Percentiles rank a stretch among this genome's conserved stretches.
Conservation (phyloP, 257 asterid genomes). For the Solanum dulcamara region DNA sequence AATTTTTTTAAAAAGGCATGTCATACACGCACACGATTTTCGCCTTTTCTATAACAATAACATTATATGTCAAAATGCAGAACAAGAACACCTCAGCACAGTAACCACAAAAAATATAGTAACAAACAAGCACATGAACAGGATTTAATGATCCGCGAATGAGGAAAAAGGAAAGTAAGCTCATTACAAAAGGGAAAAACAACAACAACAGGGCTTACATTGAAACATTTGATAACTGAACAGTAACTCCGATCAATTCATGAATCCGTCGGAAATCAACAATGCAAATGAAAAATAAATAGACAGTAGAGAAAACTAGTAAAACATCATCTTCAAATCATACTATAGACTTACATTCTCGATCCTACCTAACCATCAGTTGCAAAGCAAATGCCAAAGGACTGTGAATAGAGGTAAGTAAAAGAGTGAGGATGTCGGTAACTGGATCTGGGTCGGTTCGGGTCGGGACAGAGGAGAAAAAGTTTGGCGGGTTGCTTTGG, state of each 20-base stretch:
- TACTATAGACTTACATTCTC: not conserved
- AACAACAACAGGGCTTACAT: not conserved
- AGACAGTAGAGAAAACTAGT: not conserved
- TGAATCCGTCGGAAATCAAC: not conserved
- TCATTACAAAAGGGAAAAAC: not conserved
- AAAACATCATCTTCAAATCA: not conserved
- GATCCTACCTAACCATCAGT: not conserved
- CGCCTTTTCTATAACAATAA: not conserved
- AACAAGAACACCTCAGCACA: not conserved
- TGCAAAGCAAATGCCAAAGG: not conserved
- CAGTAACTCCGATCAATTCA: not conserved
- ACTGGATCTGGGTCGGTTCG: constrained; percentile 3
- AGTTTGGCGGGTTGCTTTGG: constrained; percentile 41
- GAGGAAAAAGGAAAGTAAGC: not conserved
- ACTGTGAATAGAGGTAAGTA: not conserved
- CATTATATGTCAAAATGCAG: not conserved
- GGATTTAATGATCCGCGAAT: not conserved
- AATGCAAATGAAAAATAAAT: not conserved
- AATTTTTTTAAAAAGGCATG: not conserved
- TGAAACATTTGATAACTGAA: not conserved
- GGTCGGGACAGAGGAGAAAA: constrained; percentile 12
- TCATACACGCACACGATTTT: not conserved
- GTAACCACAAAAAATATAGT: not conserved
- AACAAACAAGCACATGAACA: not conserved
- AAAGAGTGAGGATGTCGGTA: not conserved